Base-by-base conservation (phyloP, 1,139 yeast genomes). In the Hansenula anomala region DNA sequence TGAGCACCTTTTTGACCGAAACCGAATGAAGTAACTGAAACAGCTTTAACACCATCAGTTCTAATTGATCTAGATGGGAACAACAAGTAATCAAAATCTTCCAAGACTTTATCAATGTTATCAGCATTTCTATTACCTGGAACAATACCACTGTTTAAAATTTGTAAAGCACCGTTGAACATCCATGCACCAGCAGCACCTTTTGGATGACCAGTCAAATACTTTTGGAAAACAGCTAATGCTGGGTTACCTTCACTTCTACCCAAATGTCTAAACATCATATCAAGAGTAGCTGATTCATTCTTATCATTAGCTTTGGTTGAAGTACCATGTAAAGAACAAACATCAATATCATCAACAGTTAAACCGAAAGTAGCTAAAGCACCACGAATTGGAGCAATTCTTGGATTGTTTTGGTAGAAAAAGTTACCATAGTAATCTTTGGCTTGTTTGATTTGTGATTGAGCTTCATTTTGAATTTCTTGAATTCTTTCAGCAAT, bases 171-270 rank as follows among this genome's bases (percentile, higher is more conserved):
- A 69, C 99, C 99, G 67, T 92, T 94, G 76, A 92, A 73, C 98
- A 94, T 92, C 98, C 98, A 92, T 47, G 99, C 97, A 76, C 97
- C 98, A 43, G 99, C 99, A 55, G 98, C 98, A 78, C 98, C 99
- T 84, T 92, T 92, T 59, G 98, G 98, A 73, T 92, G 99, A 70
- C 98, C 99, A 58, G 99, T 92, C 60, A 92, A 78, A 80, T 78
- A 92, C 70, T 92, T 92, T 70, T 92, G 99, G 95, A 92, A 90
- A 40, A 92, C 95, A 77, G 97, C 97, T 56, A 84, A 75, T 40
- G 94, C 89, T 52, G 98, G 96, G 71, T 92, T 94, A 72, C 99
- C 99, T 71, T 87, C 90, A 43, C 95, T 71, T 71, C 99, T 85
- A 54, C 97, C 98, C 63, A 92, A 75, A 63, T 92, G 98, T 60